A percentile compares a stretch with the other conserved stretches of the same genome.
Conservation (phyloP, 2,329 filamentous ascomycete genomes). For the Basipetospora chlamydospora region DNA sequence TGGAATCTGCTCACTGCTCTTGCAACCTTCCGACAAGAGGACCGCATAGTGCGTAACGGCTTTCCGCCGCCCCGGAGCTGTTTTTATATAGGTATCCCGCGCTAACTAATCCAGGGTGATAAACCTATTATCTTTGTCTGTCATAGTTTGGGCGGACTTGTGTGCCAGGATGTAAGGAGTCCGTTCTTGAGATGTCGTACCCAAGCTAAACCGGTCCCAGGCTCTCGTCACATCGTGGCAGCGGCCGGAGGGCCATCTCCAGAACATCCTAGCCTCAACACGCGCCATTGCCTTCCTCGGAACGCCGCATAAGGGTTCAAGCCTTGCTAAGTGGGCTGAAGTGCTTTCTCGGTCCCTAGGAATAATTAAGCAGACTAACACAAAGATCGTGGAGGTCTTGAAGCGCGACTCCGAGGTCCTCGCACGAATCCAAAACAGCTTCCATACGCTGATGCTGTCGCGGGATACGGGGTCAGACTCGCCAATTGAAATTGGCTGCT, state of each 20-base stretch:
- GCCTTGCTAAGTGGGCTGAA: background rate
- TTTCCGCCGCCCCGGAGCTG: too few species aligned
- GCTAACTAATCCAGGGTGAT: conserved; percentile 9
- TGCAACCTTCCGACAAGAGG: conserved; percentile 12
- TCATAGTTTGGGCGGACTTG: conserved; percentile 13
- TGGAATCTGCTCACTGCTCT: conserved; percentile 15
- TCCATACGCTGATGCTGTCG: conserved; percentile 15
- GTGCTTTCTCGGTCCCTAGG: background rate
- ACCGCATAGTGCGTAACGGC: conserved; percentile 14
- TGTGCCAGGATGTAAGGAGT: conserved; percentile 12
- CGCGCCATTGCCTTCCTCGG: background rate
- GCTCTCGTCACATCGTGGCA: background rate
- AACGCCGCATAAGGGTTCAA: background rate
- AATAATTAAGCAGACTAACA: background rate
- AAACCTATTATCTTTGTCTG: conserved; percentile 13
- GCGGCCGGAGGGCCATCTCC: background rate
- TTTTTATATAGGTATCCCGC: background rate
- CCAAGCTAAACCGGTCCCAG: background rate
- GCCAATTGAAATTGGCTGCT: too few species aligned
- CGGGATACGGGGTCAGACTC: too few species aligned
- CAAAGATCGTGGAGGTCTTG: background rate
- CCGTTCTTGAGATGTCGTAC: conserved; percentile 9
- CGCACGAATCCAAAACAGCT: conserved; percentile 14
- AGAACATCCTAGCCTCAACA: background rate
- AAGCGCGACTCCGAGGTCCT: conserved; percentile 14